These are phyloP conservation scores for Pseudozyma flocculosa DNA, from an alignment of 1,284 basidiomycete genomes.

Conservation along the genomic window DNA sequence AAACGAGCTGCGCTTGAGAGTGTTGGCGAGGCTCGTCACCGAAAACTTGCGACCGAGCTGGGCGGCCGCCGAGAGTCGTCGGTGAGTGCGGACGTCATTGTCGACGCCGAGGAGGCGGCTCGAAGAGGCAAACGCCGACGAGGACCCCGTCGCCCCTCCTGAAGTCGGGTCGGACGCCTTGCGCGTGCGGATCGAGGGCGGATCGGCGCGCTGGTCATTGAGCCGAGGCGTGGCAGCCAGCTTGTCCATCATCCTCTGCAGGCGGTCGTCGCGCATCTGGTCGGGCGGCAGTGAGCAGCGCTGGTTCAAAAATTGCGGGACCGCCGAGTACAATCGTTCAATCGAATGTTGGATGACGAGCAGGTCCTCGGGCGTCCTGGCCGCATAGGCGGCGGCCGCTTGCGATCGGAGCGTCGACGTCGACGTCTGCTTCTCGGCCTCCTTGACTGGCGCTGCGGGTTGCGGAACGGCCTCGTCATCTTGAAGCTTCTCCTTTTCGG, in stretches of 20 bases:
- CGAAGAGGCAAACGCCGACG: background rate
- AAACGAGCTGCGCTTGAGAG: slow-evolving; percentile 23
- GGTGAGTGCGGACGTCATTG: slow-evolving; percentile 3
- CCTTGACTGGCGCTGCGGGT: background rate
- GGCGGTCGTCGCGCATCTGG: slow-evolving; percentile 16
- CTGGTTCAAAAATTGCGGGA: slow-evolving; percentile 42
- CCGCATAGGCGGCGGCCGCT: slow-evolving; percentile 22
- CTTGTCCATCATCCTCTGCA: slow-evolving; percentile 22
- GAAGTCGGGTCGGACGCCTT: background rate
- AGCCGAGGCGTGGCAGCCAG: slow-evolving; percentile 21
- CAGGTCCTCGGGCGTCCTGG: slow-evolving; percentile 37
- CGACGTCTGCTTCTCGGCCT: background rate
- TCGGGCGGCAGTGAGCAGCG: slow-evolving; percentile 24
- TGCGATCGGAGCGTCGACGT: background rate
- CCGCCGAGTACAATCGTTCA: slow-evolving; percentile 32
- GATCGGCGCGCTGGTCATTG: slow-evolving; percentile 33
- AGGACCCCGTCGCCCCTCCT: slow-evolving; percentile 1
- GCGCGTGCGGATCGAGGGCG: slow-evolving; percentile 4
- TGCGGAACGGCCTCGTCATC: background rate
- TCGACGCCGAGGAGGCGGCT: background rate
- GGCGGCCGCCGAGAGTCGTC: slow-evolving; percentile 8
- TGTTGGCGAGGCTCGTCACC: slow-evolving; percentile 23
- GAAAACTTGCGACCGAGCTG: slow-evolving; percentile 23
- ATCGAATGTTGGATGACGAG: slow-evolving; percentile 38
- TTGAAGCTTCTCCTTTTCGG: background rate